phyloP scores from a whole-genome alignment of 1,139 yeast genomes.

The Lodderomyces parapsilosis region DNA sequence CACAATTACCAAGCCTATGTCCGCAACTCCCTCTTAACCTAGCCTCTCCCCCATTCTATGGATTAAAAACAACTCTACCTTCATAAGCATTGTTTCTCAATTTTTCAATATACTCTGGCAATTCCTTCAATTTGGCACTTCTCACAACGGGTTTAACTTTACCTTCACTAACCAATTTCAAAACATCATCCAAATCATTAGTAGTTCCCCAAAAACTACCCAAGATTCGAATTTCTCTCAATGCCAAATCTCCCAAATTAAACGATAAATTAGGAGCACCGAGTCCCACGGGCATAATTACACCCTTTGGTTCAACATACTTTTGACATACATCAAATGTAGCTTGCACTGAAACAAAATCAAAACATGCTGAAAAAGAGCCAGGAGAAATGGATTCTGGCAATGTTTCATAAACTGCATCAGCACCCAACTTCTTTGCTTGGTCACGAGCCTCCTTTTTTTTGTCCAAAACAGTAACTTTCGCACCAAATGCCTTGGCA shows the following conservation, averaged over 20 bases:
- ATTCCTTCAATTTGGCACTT: constrained; percentile 28
- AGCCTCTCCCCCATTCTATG: constrained; percentile 13
- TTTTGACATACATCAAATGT: constrained; percentile 32
- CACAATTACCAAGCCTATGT: too few relatives aligned
- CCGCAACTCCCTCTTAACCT: too few relatives aligned
- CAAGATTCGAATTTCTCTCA: constrained; percentile 36
- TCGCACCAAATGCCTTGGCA: constrained; percentile 24
- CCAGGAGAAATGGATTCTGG: constrained; percentile 18
- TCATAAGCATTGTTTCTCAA: constrained; percentile 34
- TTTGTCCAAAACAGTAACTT: constrained; percentile 34
- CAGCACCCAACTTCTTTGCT: constrained; percentile 37
- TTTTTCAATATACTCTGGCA: constrained; percentile 33
- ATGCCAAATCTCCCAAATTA: constrained; percentile 31
- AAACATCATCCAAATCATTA: constrained; percentile 37
- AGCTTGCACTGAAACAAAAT: constrained; percentile 39
- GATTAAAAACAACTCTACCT: constrained; percentile 42
- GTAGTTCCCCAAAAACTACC: constrained; percentile 46
- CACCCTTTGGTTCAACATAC: constrained; percentile 32
- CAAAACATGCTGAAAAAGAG: constrained; percentile 34
- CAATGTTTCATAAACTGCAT: constrained; percentile 28
- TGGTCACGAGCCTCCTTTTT: constrained; percentile 27
- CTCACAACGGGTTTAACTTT: constrained; percentile 34
- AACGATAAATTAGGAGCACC: constrained; percentile 28
- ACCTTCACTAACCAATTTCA: constrained; percentile 38
- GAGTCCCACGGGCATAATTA: constrained; percentile 40